These are phyloP conservation scores for Luffa acutangula DNA, from an alignment of 306 rosid genomes.

Conservation along the genomic window DNA sequence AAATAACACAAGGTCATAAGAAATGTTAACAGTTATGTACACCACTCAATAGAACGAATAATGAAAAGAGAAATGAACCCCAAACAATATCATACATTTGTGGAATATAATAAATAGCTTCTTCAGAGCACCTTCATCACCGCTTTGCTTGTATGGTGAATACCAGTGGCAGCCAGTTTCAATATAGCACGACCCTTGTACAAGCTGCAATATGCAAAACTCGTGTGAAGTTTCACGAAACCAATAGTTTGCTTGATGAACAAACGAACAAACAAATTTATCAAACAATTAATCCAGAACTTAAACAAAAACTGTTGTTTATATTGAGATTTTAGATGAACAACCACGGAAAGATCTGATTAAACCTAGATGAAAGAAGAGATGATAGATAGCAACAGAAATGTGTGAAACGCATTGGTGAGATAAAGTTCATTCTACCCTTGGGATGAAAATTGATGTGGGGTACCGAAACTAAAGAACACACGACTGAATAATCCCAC, in stretches of 20 bases:
- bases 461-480: no score
- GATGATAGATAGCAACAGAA: no score
- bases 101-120: neutral
- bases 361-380: no score
- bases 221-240: neutral
- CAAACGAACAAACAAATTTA: neutral
- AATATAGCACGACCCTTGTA: conserved; percentile 49
- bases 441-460: no score
- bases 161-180: conserved; percentile 55
- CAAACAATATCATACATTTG: neutral
- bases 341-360: no score
- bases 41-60: neutral
- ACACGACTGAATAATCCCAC: no score
- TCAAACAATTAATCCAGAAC: neutral
- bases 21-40: neutral
- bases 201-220: conserved; percentile 33
- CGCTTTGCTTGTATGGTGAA: conserved; percentile 48
- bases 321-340: no score
- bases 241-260: neutral
- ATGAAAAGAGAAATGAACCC: neutral
- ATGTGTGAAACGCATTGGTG: no score
- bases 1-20: no score
- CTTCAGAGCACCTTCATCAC: conserved; percentile 46
- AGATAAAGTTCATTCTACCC: no score
- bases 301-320: no score